Evolutionary conservation across 2,329 filamentous ascomycete genomes (phyloP), one percentile per base, ranked within the genome.

Genomic region (Bertia moriformis): DNA sequence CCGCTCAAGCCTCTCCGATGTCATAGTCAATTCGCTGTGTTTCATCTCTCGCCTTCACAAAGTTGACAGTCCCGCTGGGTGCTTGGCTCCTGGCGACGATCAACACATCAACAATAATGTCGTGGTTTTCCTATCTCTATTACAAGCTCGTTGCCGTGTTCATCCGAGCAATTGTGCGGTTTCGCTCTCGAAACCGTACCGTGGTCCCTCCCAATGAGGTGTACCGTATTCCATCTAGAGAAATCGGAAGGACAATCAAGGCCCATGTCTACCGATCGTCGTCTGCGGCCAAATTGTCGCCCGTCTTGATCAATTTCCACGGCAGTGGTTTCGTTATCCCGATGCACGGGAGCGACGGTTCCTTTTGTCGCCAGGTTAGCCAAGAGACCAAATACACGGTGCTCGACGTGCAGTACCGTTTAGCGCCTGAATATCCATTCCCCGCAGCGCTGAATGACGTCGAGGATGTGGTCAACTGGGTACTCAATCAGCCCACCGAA

Each of bases 391-490:
- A 45, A 0, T 40, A 58, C 19, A 10, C 47, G 1, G 49, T 54
- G 4, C 32, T 57, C 1, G 51, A 57, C 27, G 49, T 55, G 1
- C 51, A 58, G 24, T 63, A 68, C 44, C 57, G 60, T 15, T 54
- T 61, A 41, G 57, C 56, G 1, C 65, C 65, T 0, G 52, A 58
- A 14, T 14, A 56, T 37, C 50, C 54, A 0, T 67, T 61, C 36
- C 65, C 65, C 0, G 54, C 53, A 4, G 57, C 48, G 35, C 53
- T 56, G 30, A 49, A 67, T 40, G 63, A 68, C 42, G 51, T 56
- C 37, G 59, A 62, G 43, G 58, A 61, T 43, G 50, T 54, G 2
- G 42, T 61, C 2, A 38, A 45, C 17, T 61, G 47, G 40, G 42
- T 61, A 3, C 29, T 59, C 1, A 43, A 49, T 1, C 50, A 46